Evolutionary conservation across 805 yeast species (phyloP).

Genomic region (Zygotorulaspora danielsina): DNA sequence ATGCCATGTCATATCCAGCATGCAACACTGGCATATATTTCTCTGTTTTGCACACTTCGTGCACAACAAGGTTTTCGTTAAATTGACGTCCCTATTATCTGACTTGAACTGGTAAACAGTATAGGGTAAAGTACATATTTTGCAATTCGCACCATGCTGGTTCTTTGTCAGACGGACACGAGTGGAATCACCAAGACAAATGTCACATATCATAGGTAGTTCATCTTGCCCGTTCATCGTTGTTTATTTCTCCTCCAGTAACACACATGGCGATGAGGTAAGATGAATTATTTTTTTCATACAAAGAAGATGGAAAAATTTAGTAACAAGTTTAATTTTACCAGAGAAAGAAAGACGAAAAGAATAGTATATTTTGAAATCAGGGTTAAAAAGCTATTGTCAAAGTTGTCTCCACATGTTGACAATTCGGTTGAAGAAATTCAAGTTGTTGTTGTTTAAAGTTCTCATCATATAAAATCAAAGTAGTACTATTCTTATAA

Average conservation of each 20-base stretch:
- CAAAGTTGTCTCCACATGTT: slow-evolving; percentile 49
- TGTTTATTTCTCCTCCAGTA: background rate
- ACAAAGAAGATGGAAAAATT: no score
- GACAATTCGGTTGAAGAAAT: slow-evolving; percentile 69
- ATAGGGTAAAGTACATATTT: slow-evolving; percentile 79
- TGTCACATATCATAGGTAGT: slow-evolving; percentile 65
- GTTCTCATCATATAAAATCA: slow-evolving; percentile 38
- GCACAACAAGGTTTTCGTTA: slow-evolving; percentile 69
- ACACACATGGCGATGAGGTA: background rate
- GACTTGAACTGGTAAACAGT: slow-evolving; percentile 59
- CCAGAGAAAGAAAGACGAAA: no score
- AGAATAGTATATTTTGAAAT: slow-evolving; percentile 17
- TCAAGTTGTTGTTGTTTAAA: slow-evolving; percentile 47
- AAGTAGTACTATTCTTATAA: background rate
- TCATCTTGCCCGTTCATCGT: slow-evolving; percentile 8
- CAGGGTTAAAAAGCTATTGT: slow-evolving; percentile 74
- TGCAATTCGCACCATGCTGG: slow-evolving; percentile 72
- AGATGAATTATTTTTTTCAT: no score
- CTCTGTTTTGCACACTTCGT: slow-evolving; percentile 70
- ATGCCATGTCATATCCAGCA: slow-evolving; percentile 75
- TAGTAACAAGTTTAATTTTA: no score
- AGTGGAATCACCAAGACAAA: slow-evolving; percentile 55
- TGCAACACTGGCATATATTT: slow-evolving; percentile 85
- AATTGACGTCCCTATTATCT: slow-evolving; percentile 37
- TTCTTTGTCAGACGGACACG: slow-evolving; percentile 61